Evolutionary conservation across 164 flowering plant species (phyloP), one percentile per base, ranked within the genome.

Genomic region (Euptelea pleiosperma): DNA sequence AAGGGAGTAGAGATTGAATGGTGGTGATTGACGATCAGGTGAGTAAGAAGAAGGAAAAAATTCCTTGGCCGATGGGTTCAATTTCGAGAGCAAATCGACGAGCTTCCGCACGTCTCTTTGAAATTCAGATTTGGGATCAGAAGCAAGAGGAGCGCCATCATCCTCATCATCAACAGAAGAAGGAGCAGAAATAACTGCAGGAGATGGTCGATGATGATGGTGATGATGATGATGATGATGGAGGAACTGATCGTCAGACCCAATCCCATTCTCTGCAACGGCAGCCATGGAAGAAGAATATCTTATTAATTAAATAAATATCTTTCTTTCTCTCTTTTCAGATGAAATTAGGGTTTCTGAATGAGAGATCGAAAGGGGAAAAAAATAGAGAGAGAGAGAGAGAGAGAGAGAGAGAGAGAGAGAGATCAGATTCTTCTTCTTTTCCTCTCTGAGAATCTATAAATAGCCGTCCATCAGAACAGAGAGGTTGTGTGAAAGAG

Each of bases 1-100:
- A 29, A 60, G 34, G 68, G 59, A 60, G 64, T 65, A 66, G 55
- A 19, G 68, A 75, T 62, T 72, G 57, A 28, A 67, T 70, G 46
- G 43, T 51, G 25, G 59, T 62, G 44, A 54, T 39, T 50, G 53
- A 24, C 31, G 50, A 55, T 36, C 71, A 58, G 34, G 54, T 8
- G 41, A 64, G 57, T 65, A 75, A 2, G 82, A 77, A 35, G 85
- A 76, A 48, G 94, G 94, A 51, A 86, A 77, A 59, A 86, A 86
- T 53, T 86, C 94, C 66, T 81, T 74, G 8, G 94, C 94, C 58
- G 76, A 74, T 24, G 90, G 94, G 42, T 86, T 86, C 73, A 86
- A 62, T 69, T 86, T 86, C 2, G 93, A 86, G 33, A 86, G 56
- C 60, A 82, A 69, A 53, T 86, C 89, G 54, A 70, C 84, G 52